These are phyloP conservation scores for Ascosphaera aggregata DNA, from an alignment of 2,329 filamentous ascomycete species.

Conservation along the genomic window DNA sequence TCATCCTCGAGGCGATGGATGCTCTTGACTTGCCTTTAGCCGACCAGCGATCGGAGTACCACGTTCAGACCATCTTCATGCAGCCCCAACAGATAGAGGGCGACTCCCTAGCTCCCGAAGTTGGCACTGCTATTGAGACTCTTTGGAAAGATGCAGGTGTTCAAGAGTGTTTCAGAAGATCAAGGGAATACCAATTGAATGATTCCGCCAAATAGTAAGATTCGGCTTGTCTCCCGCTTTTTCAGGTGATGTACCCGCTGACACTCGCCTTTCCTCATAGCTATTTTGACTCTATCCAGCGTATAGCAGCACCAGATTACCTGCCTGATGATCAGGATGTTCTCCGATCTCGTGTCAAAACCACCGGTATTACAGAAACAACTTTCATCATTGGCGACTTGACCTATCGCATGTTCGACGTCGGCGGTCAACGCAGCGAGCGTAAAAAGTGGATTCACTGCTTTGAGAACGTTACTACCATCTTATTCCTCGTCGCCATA, in stretches of 20 bases:
- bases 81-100: conserved; percentile 92
- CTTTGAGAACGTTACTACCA: conserved; percentile 94
- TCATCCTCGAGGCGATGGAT: conserved; percentile 46
- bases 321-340: conserved; percentile 92
- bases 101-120: conserved; percentile 80
- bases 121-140: conserved; percentile 76
- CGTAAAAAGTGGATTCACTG: conserved; percentile 99
- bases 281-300: conserved; percentile 89
- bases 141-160: conserved; percentile 86
- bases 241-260: too few relatives aligned
- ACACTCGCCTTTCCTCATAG: conserved; percentile 22
- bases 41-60: conserved; percentile 83
- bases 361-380: conserved; percentile 90
- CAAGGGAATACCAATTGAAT: conserved; percentile 87
- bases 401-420: conserved; percentile 94
- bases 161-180: conserved; percentile 86
- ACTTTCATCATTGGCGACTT: conserved; percentile 88
- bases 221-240: too few relatives aligned
- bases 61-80: conserved; percentile 98
- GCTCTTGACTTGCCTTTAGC: conserved; percentile 58
- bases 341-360: conserved; percentile 88
- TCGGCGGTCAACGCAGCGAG: conserved; percentile 85
- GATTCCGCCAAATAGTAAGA: conserved; percentile 86
- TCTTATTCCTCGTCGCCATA: conserved; percentile 89
- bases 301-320: conserved; percentile 77